Percentiles rank a stretch among this genome's conserved stretches.
phyloP scores from a whole-genome alignment of 495 filamentous ascomycete species.

The Hypoxylon perforatum region DNA sequence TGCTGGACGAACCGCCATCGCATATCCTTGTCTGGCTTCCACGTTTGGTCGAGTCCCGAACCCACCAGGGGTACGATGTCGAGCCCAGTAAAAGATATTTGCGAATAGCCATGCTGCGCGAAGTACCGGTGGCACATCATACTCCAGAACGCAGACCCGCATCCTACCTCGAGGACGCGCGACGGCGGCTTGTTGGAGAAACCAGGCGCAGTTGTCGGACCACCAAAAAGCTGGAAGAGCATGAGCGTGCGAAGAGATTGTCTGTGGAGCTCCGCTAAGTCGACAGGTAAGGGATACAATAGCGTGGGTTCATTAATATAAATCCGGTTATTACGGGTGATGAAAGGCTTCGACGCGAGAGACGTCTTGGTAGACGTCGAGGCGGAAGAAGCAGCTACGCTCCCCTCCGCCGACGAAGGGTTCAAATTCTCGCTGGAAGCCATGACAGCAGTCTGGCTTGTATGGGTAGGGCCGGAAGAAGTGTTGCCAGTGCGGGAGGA shows the following conservation, averaged over 20 bases:
- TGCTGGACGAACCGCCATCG: conserved; percentile 91
- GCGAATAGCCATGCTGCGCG: conserved; percentile 65
- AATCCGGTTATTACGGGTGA: conserved; percentile 78
- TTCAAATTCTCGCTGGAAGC: conserved; percentile 39
- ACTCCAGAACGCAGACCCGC: conserved; percentile 91
- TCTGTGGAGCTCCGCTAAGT: conserved; percentile 86
- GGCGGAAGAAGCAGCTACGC: conserved; percentile 34
- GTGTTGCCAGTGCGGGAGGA: conserved; percentile 52
- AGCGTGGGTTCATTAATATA: conserved; percentile 81
- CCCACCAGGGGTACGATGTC: conserved; percentile 84
- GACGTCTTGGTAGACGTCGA: conserved; percentile 39
- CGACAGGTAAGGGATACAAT: conserved; percentile 86
- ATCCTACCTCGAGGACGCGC: conserved; percentile 86
- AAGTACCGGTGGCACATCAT: conserved; percentile 84
- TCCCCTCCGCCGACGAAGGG: conserved; percentile 42
- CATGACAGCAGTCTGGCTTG: conserved; percentile 34
- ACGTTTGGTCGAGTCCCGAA: conserved; percentile 56
- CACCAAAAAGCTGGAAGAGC: conserved; percentile 81
- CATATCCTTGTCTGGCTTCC: conserved; percentile 71
- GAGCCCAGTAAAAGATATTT: conserved; percentile 81
- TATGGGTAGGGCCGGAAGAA: conserved; percentile 45
- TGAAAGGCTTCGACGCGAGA: conserved; percentile 67
- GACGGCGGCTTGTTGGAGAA: conserved; percentile 72
- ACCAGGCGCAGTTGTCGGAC: conserved; percentile 78
- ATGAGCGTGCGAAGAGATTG: conserved; percentile 87